Base-by-base conservation (phyloP, 2,329 filamentous ascomycete species). In the Ophiostoma himal-ulmi region DNA sequence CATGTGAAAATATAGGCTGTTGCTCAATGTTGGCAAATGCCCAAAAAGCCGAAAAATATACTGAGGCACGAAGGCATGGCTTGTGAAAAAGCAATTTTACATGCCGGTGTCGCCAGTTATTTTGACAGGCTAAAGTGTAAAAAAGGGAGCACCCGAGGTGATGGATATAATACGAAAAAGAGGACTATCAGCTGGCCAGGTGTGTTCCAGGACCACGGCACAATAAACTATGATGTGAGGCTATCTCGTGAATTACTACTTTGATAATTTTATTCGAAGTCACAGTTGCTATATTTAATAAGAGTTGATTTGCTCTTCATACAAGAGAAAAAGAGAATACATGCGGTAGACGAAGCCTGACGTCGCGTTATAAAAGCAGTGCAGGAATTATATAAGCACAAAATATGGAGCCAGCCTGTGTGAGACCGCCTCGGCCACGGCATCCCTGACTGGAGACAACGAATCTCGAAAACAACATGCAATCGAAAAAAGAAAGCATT, bases 391-490 rank as follows among this genome's bases (percentile, higher is more conserved):
- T 34, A 20, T 62, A 62, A 62, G 14, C 57, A 62, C 57, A 34
- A 7, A 34, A 5, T 13, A 30, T 60, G 22, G 54, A 34, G 26
- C 22, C 54, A 17, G 13, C n/a, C 11, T 60, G 10, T 14, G 54
- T 22, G 4, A 17, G 22, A 13, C 22, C 26, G n/a, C 52, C 22
- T 26, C 22, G 22, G 52, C 20, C 20, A 54, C 52, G 22, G n/a
- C 52, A 54, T 54, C n/a, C 52, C 52, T 54, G 7, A 60, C 54
- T 30, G 26, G 26, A 60, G 26, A 60, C 54, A 30, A 17, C 22
- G 54, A 60, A 62, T 62, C 57, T 62, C 57, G 22, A 62, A 30
- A 34, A 62, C 57, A 34, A 34, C 14, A 62, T 34, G 57, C 57
- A 62, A 62, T 62, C 57, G 57, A 62, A 34, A 34, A 62, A 62